Base-by-base conservation (phyloP, 305 asterid genomes). In the Euphrasia arctica region DNA sequence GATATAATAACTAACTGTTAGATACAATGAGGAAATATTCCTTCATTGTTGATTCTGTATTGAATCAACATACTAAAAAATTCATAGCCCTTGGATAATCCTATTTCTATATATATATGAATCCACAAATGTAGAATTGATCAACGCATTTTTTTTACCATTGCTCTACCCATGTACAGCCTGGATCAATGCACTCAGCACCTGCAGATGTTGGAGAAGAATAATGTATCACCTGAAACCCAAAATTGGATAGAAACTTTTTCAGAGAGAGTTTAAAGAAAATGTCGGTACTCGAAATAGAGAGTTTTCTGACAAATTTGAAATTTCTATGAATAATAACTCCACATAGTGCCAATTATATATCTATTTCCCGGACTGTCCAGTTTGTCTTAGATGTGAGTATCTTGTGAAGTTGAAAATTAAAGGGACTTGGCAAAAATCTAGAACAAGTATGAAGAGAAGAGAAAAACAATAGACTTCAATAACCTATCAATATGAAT, bases 161-260 rank as follows among this genome's bases (percentile, higher is more conserved):
- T 75, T 93, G 98, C 78, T 93, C 97, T 70, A 88, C 83, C 98
- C 98, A 93, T 50, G 98, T 77, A 78, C 98, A 93, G 68, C 66
- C 72, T 43, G 97, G 86, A 80, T 93, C 98, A 63, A 93, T 90
- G 75, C 98, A 93, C 83, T 93, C 95, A 31, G 98, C 98, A 75
- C 98, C 98, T 43, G 98, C 98, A 60, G 98, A 93, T 48, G 87
- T 73, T 41, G 95, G 94, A 69, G 96, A 90, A 31, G 98, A 87
- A 80, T 55, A 93, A 72, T 69, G 82, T 54, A 93, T 93, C 66
- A 88, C 96, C 97, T 93, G 91, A 76, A 84, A 75, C 58, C 61
- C 39, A 4, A 34, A 34, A 71, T 72, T 60, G 45, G 63, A 74
- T 3, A 65, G 50, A 15, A 58, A 72, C 31, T 34, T 31, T 31